Evolutionary conservation across 2,329 filamentous ascomycete species (phyloP).

Genomic region (Fusarium multiceps): DNA sequence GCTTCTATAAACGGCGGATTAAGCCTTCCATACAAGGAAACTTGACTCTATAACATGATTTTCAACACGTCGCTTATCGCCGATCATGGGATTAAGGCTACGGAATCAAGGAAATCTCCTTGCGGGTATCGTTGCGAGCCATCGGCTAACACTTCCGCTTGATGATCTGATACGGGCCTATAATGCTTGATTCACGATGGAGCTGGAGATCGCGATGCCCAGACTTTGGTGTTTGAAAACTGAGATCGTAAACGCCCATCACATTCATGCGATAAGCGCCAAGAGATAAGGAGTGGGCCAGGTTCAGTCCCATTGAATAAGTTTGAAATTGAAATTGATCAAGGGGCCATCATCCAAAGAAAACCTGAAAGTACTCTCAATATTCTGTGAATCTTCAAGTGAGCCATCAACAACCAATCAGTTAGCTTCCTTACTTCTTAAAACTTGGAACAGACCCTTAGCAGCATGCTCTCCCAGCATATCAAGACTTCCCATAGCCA

Average conservation of each 20-base stretch:
- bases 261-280: background rate
- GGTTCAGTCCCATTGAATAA: too few species aligned
- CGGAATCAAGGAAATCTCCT: background rate
- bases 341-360: background rate
- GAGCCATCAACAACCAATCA: background rate
- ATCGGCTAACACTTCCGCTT: background rate
- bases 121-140: background rate
- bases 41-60: background rate
- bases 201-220: background rate
- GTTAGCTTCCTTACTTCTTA: background rate
- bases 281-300: background rate
- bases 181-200: background rate
- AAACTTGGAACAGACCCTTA: background rate
- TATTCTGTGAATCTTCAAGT: background rate
- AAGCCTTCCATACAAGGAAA: background rate
- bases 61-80: background rate
- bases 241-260: background rate
- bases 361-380: background rate
- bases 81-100: background rate
- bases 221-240: background rate
- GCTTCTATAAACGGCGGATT: background rate
- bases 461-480: conserved; percentile 5
- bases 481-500: conserved; percentile 8
- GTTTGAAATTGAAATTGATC: background rate
- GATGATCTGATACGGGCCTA: background rate